Evolutionary conservation across 2,329 filamentous ascomycete genomes (phyloP).

Genomic region (Aspergillus hiratsukae): DNA sequence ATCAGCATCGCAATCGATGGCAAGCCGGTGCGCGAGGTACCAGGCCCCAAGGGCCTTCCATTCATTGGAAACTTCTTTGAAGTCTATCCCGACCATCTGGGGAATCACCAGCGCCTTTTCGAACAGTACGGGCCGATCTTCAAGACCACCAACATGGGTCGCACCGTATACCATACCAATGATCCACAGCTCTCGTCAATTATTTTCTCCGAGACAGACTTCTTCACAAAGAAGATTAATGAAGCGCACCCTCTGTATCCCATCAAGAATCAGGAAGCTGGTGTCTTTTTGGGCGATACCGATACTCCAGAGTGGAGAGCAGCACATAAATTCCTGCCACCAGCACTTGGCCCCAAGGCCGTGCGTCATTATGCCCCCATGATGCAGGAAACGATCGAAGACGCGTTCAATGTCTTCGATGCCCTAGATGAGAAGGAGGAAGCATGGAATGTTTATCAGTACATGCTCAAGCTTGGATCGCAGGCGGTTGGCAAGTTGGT

Average conservation of each 20-base stretch:
- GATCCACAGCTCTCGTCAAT: constrained; percentile 46
- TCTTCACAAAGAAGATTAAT: constrained; percentile 51
- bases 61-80: constrained; percentile 53
- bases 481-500: constrained; percentile 43
- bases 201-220: constrained; percentile 47
- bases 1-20: constrained; percentile 28
- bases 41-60: constrained; percentile 22
- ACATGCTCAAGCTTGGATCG: constrained; percentile 47
- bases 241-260: constrained; percentile 27
- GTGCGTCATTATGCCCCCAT: constrained; percentile 57
- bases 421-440: constrained; percentile 45
- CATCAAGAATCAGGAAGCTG: constrained; percentile 24
- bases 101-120: constrained; percentile 54
- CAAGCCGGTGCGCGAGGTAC: constrained; percentile 22
- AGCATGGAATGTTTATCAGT: constrained; percentile 48
- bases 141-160: constrained; percentile 51
- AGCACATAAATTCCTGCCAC: constrained; percentile 60
- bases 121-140: constrained; percentile 51
- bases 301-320: constrained; percentile 32
- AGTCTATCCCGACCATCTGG: constrained; percentile 55
- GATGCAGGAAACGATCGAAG: constrained; percentile 54
- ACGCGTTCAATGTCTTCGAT: constrained; percentile 47
- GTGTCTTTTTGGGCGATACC: constrained; percentile 31
- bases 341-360: constrained; percentile 56
- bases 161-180: constrained; percentile 48